Percentiles rank a stretch among this genome's conserved stretches.
These are phyloP conservation scores for Hypoxylon subgilvum DNA, from an alignment of 495 filamentous ascomycete species.

Conservation along the genomic window DNA sequence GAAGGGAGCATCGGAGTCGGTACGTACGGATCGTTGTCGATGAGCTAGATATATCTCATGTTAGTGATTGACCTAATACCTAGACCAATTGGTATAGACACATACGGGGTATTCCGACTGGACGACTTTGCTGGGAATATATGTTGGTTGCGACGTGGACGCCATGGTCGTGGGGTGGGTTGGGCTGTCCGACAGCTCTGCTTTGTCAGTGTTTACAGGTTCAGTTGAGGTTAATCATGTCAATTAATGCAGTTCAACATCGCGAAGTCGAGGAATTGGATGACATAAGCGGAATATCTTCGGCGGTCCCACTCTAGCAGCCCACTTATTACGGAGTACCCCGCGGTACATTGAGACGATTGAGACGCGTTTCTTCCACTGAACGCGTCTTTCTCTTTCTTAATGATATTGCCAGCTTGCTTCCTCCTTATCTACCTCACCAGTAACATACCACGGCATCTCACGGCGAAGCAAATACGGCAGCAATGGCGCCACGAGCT, in stretches of 20 bases:
- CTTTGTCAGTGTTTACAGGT: slow-evolving; percentile 20
- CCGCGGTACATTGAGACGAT: slow-evolving; percentile 9
- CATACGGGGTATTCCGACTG: slow-evolving; percentile 81
- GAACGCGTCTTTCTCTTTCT: slow-evolving; percentile 15
- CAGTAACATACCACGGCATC: background rate
- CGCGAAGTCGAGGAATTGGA: slow-evolving; percentile 14
- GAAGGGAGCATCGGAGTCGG: slow-evolving; percentile 2
- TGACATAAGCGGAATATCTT: slow-evolving; percentile 39
- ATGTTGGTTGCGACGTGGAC: slow-evolving; percentile 60
- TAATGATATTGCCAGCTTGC: background rate
- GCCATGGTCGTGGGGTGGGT: slow-evolving; percentile 61
- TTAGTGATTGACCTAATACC: slow-evolving; percentile 7
- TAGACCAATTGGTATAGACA: slow-evolving; percentile 36
- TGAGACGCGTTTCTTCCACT: slow-evolving; percentile 35
- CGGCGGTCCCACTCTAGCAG: slow-evolving; percentile 11
- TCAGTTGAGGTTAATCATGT: slow-evolving; percentile 19
- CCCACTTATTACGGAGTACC: no score
- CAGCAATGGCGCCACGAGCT: slow-evolving; percentile 32
- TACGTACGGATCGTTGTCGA: slow-evolving; percentile 95
- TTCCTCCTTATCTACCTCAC: background rate
- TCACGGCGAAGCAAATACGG: background rate
- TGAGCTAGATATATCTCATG: slow-evolving; percentile 66
- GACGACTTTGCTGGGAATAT: slow-evolving; percentile 76
- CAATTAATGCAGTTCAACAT: slow-evolving; percentile 13
- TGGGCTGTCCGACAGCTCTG: slow-evolving; percentile 35